Base-by-base conservation (phyloP, 495 filamentous ascomycete genomes). In the Baudoinia panamericana region DNA sequence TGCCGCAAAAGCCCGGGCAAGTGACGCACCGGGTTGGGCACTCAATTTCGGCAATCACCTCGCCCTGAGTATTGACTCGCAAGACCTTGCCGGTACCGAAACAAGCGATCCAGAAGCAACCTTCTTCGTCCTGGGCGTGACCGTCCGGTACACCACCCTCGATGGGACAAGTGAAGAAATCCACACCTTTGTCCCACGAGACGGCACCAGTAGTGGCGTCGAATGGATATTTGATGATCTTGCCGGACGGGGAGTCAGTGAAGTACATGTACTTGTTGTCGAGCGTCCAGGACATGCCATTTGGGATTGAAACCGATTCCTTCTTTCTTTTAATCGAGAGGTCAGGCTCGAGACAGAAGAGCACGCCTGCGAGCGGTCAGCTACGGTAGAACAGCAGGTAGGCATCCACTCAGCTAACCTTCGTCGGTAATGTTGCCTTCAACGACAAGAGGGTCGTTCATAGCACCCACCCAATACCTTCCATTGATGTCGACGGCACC, bases 381-480 rank as follows among this genome's bases (percentile, higher is more conserved):
- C 4, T 16, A 5, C 4, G n/a, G 7, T 27, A 24, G 8, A 11
- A 8, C 19, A 9, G 21, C 6, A 38, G 7, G 10, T 5, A 7
- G 16, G 3, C 4, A 30, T 15, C 35, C 6, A 6, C 16, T 34
- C 20, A 20, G 32, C 2, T 10, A 48, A 50, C 55, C 60, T 57
- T 62, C 63, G 39, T 62, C 54, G 16, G 40, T 53, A 17, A 52
- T 28, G 9, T 60, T 41, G 9, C 36, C 31, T 5, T 25, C 32
- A 10, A 41, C 41, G 8, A 46, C 48, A 15, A 50, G 31, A 17
- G 55, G 57, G 31, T 93, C 86, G 48, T 82, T 87, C 84, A 94
- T 93, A 26, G 74, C 70, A n/a, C 84, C 82, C 7, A 82, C 69
- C 84, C 85, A 93, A 59, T 87, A 88, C 30, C 86, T 67, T 36